Conservation (phyloP, 768 basidiomycete genomes). For the Amanita fuliginea region DNA sequence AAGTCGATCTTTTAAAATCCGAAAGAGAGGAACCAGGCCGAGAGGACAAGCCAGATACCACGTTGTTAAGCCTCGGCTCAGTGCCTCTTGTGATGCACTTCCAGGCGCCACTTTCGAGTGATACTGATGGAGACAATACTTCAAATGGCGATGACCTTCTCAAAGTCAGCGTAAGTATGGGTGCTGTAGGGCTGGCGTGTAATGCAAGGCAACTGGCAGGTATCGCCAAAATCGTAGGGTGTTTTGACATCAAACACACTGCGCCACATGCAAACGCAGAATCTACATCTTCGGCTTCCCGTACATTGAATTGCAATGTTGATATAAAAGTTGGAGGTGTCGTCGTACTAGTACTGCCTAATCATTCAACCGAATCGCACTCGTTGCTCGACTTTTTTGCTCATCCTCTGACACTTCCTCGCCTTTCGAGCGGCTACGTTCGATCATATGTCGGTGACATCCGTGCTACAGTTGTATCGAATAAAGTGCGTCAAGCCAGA, state of each 20-base stretch:
- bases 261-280: neutral
- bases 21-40: neutral
- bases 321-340: conserved; percentile 23
- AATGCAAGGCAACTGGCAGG: conserved; percentile 5
- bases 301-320: conserved; percentile 2
- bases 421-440: conserved; percentile 34
- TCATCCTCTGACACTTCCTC: conserved; percentile 49
- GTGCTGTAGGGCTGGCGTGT: neutral
- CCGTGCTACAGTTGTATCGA: neutral
- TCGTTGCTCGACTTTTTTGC: conserved; percentile 33
- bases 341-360: conserved; percentile 37
- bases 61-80: conserved; percentile 49
- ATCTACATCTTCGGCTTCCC: conserved; percentile 8
- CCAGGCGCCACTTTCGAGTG: conserved; percentile 29
- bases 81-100: conserved; percentile 52
- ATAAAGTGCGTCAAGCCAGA: neutral
- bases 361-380: conserved; percentile 7
- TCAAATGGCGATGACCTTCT: neutral
- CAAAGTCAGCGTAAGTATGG: neutral
- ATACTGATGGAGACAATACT: neutral
- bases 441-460: conserved; percentile 41
- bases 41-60: conserved; percentile 20
- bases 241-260: neutral
- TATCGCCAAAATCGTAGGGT: neutral
- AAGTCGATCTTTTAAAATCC: neutral